Evolutionary conservation across 768 basidiomycete species (phyloP).

Genomic region (Lanmaoa pseudosensibilis): DNA sequence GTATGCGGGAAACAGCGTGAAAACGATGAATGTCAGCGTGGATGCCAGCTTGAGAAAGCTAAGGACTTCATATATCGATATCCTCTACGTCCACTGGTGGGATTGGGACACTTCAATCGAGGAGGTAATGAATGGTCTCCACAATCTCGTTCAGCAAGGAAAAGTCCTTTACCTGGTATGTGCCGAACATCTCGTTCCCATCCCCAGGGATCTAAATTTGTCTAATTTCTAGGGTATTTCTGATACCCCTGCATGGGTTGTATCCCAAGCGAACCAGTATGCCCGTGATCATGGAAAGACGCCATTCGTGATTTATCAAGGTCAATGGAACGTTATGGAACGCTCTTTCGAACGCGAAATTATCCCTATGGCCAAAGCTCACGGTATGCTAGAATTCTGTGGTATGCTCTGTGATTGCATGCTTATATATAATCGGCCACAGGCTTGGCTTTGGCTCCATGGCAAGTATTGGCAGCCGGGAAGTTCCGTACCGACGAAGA

Average conservation of each 20-base stretch:
- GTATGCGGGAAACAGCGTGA: constrained; percentile 39
- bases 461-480: neutral
- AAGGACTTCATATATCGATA: constrained; percentile 55
- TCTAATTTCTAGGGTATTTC: constrained; percentile 33
- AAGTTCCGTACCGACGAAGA: neutral
- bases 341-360: constrained; percentile 55
- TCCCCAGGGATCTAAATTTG: neutral
- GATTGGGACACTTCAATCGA: constrained; percentile 44
- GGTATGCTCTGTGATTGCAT: neutral
- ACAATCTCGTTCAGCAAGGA: constrained; percentile 30
- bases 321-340: constrained; percentile 40
- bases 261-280: constrained; percentile 43
- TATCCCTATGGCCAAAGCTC: constrained; percentile 31
- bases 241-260: constrained; percentile 48
- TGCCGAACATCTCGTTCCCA: neutral
- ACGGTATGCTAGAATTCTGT: neutral
- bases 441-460: neutral
- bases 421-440: neutral
- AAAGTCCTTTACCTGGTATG: constrained; percentile 46
- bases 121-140: constrained; percentile 47
- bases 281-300: constrained; percentile 45
- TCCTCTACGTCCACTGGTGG: constrained; percentile 56
- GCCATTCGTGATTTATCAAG: constrained; percentile 55
- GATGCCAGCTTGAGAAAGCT: constrained; percentile 46
- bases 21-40: constrained; percentile 33